Evolutionary conservation across 2,329 filamentous ascomycete genomes (phyloP), one percentile per base, ranked within the genome.

Genomic region (Pseudogymnoascus destructans): DNA sequence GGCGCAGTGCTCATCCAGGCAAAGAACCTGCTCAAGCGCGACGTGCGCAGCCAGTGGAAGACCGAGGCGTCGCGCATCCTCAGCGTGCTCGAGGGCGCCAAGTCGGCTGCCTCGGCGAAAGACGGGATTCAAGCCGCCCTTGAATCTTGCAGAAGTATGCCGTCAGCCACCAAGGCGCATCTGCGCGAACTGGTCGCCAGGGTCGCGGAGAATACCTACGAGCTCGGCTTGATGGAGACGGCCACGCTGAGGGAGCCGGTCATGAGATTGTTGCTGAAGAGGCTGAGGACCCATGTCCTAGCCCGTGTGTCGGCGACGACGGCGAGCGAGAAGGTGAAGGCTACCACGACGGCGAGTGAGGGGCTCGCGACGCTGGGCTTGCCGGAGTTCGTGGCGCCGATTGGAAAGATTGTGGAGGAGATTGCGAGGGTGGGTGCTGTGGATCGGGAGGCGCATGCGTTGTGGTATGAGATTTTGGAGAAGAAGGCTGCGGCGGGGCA

Each of bases 1-100:
- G 86, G 85, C 1, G 85, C 87, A 0, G 85, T 92, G 54, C 74
- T 91, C 25, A 73, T 92, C 11, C 89, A 89, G 57, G 86, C 85
- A 70, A 93, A 93, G 74, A 92, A 90, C 64, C 75, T 92, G 6
- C 78, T 93, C 30, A 91, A 90, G 71, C 82, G 88, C 13, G 87
- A 92, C 66, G 86, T 89, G 3, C 82, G 88, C 46, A 79, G 80
- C 10, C 82, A 85, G 17, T 93, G 88, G 88, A 88, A 85, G 70
- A 80, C 76, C 21, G 85, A 91, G 70, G 85, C 86, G 0, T 74
- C 76, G 2, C 81, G 87, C n/a, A 80, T 91, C 63, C 81, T 86
- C 74, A 73, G 79, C 1, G 79, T 88, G 0, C 77, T 91, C 9
- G 84, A 86, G 62, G 79, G 76, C 40, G 72, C 77, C 2, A 75